A percentile compares a stretch with the other conserved stretches of the same genome.
Evolutionary conservation across 75 land plant genomes (phyloP).

Genomic region (Pinus tabuliformis): DNA sequence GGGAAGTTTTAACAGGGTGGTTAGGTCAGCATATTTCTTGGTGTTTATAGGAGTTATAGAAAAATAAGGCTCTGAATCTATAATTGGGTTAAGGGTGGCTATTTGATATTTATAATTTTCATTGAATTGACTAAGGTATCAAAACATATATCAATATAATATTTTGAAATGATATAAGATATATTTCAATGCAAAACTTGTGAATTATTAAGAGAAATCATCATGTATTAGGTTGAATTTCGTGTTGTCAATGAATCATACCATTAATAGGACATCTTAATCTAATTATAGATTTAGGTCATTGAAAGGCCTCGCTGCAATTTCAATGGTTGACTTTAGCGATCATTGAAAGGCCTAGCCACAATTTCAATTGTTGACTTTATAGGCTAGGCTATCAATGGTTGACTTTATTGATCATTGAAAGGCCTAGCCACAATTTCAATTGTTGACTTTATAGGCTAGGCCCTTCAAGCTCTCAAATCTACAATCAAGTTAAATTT

Average conservation of each 20-base stretch:
- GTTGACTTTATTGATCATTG: no score
- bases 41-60: constrained; percentile 40
- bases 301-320: no score
- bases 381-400: no score
- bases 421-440: no score
- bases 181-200: background rate
- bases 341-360: no score
- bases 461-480: no score
- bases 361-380: no score
- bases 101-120: background rate
- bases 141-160: background rate
- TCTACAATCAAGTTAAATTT: no score
- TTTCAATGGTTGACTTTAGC: no score
- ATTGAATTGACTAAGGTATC: background rate
- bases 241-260: background rate
- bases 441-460: no score
- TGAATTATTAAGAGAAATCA: background rate
- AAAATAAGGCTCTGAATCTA: constrained; percentile 60
- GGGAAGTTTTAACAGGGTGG: constrained; percentile 77
- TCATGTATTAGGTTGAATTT: background rate
- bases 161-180: background rate
- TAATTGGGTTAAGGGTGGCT: constrained; percentile 26
- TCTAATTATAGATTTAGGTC: no score
- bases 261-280: no score
- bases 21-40: background rate